Evolutionary conservation across 2,329 filamentous ascomycete species (phyloP), one percentile per base, ranked within the genome.

Genomic region (Pyrenophora seminiperda): DNA sequence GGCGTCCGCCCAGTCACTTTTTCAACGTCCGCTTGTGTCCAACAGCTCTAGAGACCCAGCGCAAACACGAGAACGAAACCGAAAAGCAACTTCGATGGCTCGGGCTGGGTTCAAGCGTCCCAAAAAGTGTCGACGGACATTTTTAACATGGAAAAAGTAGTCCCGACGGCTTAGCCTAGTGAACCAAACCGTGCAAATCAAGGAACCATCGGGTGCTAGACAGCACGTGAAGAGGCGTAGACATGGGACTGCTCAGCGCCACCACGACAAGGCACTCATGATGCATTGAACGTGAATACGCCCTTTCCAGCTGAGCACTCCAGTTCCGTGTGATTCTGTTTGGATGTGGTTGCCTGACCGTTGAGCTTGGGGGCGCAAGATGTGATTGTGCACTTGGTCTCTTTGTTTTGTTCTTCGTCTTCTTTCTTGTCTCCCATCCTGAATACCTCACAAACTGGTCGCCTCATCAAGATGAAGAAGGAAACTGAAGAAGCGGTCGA

Each of bases 401-500:
- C 17, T 15, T n/a, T n/a, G n/a, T n/a, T n/a, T n/a, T n/a, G n/a
- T n/a, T n/a, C n/a, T n/a, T n/a, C 24, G 22, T 31, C 34, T 37
- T 47, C 27, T 18, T 18, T 18, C 39, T 9, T 30, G 20, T 14
- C 15, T 15, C n/a, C 1, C 32, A 50, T 14, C 7, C 34, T 14
- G 9, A 10, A 30, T 7, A 30, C 19, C 19, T 31, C 33, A 13
- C 13, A 50, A 15, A 14, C n/a, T 36, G 20, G 20, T 30, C 7
- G 29, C 30, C 19, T n/a, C 15, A 18, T 13, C 47, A 44, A 41
- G 14, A 61, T 61, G 59, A 58, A 58, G 34, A 53, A 51, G 38
- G 56, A 59, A 52, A 41, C 56, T 5, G 56, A 59, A 41, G 54
- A 56, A 37, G 50, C 54, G 3, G 41, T 61, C 9, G 46, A 59